These are phyloP conservation scores for Podaxis mareebaensis DNA, from an alignment of 768 basidiomycete genomes.

Conservation along the genomic window DNA sequence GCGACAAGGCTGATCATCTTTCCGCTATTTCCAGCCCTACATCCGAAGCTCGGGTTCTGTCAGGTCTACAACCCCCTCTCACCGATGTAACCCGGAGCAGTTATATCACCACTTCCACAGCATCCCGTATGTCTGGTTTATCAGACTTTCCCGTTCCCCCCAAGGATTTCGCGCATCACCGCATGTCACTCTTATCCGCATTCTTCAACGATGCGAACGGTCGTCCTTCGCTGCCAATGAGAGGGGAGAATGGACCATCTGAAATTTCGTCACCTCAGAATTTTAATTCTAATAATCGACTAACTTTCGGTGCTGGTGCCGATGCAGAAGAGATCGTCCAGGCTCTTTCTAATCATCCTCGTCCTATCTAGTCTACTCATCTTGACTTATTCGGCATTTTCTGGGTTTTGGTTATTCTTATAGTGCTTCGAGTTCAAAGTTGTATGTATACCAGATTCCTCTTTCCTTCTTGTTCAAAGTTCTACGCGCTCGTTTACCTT, in stretches of 20 bases:
- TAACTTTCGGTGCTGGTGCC: constrained; percentile 16
- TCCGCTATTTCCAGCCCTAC: constrained; percentile 14
- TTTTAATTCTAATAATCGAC: constrained; percentile 6
- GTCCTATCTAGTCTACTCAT: neutral
- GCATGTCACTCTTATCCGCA: constrained; percentile 44
- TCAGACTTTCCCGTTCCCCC: constrained; percentile 77
- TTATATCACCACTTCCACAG: constrained; percentile 59
- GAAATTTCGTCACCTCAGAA: neutral
- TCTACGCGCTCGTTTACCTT: neutral
- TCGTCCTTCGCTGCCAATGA: neutral
- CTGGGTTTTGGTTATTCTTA: neutral
- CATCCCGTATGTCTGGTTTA: constrained; percentile 67
- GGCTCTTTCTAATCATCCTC: constrained; percentile 5
- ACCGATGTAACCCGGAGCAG: constrained; percentile 46
- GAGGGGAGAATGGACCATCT: neutral
- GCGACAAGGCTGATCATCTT: neutral
- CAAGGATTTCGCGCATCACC: constrained; percentile 26
- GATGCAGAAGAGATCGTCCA: constrained; percentile 11
- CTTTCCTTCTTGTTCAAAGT: neutral
- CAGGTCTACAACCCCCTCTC: constrained; percentile 34
- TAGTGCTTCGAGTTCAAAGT: neutral
- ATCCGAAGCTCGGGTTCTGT: constrained; percentile 20
- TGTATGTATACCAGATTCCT: neutral
- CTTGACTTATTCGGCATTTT: neutral
- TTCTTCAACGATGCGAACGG: constrained; percentile 37